Evolutionary conservation across 148 eudicot species (phyloP).

Genomic region (Pouteria glomerata): DNA sequence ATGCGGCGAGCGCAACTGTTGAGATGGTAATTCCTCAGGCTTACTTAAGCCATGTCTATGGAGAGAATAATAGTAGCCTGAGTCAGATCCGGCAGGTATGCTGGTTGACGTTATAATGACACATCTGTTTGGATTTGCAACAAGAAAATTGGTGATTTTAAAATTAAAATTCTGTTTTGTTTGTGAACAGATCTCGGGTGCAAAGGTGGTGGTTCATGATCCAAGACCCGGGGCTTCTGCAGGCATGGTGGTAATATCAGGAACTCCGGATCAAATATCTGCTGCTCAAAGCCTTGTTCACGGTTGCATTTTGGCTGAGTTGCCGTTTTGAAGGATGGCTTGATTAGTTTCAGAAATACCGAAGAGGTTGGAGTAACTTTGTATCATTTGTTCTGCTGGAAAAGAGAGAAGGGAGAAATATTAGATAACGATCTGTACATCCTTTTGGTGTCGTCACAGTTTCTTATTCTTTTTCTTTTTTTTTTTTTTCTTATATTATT

Average conservation of each 20-base stretch:
- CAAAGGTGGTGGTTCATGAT: slow-evolving; percentile 40
- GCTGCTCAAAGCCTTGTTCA: slow-evolving; percentile 56
- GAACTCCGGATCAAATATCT: slow-evolving; percentile 32
- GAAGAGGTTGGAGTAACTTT: neutral
- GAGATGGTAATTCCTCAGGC: slow-evolving; percentile 46
- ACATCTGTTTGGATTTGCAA: neutral
- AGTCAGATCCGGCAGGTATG: slow-evolving; percentile 43
- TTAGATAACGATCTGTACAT: neutral
- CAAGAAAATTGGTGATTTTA: neutral
- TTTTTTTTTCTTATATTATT: too few relatives aligned
- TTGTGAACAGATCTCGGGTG: slow-evolving; percentile 46
- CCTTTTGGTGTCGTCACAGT: too few relatives aligned
- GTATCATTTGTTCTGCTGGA: neutral
- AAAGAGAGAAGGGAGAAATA: neutral
- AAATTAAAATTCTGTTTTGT: neutral
- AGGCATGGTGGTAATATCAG: slow-evolving; percentile 38
- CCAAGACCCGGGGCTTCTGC: slow-evolving; percentile 39
- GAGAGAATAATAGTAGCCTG: slow-evolving; percentile 42
- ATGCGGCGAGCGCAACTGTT: slow-evolving; percentile 14
- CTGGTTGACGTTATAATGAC: neutral
- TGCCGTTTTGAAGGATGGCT: slow-evolving; percentile 31
- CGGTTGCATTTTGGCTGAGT: slow-evolving; percentile 45
- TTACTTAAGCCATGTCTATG: slow-evolving; percentile 40
- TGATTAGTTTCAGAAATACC: neutral
- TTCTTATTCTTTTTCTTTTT: too few relatives aligned